Evolutionary conservation across 768 basidiomycete genomes (phyloP), one percentile per base, ranked within the genome.

Genomic region (Termitomyces sp.): DNA sequence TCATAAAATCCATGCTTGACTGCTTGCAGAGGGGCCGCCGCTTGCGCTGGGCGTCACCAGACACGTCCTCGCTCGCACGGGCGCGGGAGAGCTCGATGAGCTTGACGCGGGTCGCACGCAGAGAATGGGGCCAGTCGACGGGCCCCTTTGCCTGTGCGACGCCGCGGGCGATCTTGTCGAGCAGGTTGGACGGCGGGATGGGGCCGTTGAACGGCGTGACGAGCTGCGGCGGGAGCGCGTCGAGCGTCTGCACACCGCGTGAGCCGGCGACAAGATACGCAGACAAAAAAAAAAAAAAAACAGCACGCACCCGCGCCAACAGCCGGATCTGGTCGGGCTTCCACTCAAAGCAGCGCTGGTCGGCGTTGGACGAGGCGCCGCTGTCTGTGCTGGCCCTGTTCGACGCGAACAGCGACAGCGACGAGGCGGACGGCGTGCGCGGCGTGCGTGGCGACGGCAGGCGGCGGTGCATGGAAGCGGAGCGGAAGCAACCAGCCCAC

Each of bases 1-100:
- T 81, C 71, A 93, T 82, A 61, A 91, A 91, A 66, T 93, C 91
- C 91, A 92, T 92, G 68, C 89, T 90, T 23, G 89, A 89, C 73
- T 90, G 89, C 56, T 87, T 78, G 70, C 89, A 89, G 26, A 91
- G 73, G 17, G 84, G 84, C 17, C 84, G 80, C 54, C 75, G 76
- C 28, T 69, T 63, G 50, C 50, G 51, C 10, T 69, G 17, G 26
- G 85, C 47, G 74, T 72, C 40, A 76, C 75, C 57, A 75, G 66
- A 42, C 69, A 67, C 57, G 31, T 47, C 79, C 74, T 86, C 86
- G 61, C 81, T 82, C 21, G 82, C 85, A 56, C 82, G 84, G 37
- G 68, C 62, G 58, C 86, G 86, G n/a, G 87, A 83, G 38, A 93
- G 76, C 60, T 92, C 88, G 61, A 91, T 80, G 49, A 94, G 82